Evolutionary conservation across 805 yeast genomes (phyloP), one percentile per base, ranked within the genome.

Genomic region (Candida palmyrensis): DNA sequence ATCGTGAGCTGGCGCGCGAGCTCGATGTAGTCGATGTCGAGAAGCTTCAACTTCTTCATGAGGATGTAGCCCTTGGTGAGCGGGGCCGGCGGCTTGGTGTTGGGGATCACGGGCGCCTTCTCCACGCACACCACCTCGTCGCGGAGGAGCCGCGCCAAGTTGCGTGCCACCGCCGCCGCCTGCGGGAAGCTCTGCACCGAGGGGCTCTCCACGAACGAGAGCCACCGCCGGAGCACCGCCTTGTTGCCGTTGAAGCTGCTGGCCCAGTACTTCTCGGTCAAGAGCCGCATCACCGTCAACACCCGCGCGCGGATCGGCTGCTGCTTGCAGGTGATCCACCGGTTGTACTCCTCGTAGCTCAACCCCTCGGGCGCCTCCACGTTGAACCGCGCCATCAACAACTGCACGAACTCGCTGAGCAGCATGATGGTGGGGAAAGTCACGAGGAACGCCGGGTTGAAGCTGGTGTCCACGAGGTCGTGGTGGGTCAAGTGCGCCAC

Each of bases 321-420:
- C 38, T 80, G 76, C 48, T 85, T 85, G 48, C 73, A 74, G 26
- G 77, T 75, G 7, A 78, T 67, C 96, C 96, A 87, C 7, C 69
- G 57, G 28, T 77, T 75, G 53, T 83, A 85, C 48, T 86, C 95
- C 40, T 82, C 94, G 49, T 77, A 84, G 38, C 84, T 76, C 39
- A 90, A 59, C 0, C 94, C 95, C 48, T 85, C 96, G 0, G 96
- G 96, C 15, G 96, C 92, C 41, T 75, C 75, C 11, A 76, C 58
- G 35, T 78, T 71, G 56, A 79, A 90, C 35, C 94, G 66, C 25
- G 71, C 70, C 20, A 83, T 71, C 45, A 86, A 58, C 27, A 73
- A 51, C 25, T 69, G 68, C 27, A 84, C 61, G 23, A 89, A 62
- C 33, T 79, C 82, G 7, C 70, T 56, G 2, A 92, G 71, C 3